Conservation (phyloP, 2,329 filamentous ascomycete species). For the Drechslerella coelobrocha region DNA sequence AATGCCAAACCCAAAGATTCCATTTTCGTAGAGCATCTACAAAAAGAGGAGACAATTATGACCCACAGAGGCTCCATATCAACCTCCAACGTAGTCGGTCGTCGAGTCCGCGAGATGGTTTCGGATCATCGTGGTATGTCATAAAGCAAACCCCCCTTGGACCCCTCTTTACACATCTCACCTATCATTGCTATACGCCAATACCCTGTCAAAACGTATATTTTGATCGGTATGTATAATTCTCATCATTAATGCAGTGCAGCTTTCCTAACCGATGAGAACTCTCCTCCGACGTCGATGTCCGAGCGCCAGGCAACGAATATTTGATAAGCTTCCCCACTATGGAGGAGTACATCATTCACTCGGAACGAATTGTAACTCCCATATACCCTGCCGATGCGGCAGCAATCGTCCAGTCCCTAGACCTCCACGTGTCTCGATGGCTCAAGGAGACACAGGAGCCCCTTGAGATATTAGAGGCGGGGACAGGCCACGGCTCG, state of each 20-base stretch:
- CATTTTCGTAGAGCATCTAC: slow-evolving; percentile 57
- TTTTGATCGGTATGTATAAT: no score
- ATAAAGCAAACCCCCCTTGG: slow-evolving; percentile 41
- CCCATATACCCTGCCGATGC: slow-evolving; percentile 81
- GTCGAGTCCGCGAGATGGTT: slow-evolving; percentile 67
- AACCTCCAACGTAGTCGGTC: slow-evolving; percentile 70
- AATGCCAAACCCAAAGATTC: slow-evolving; percentile 20
- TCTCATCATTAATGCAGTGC: no score
- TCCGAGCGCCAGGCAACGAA: slow-evolving; percentile 53
- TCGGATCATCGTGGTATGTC: slow-evolving; percentile 62
- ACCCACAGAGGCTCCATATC: slow-evolving; percentile 62
- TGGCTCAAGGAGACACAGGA: slow-evolving; percentile 56
- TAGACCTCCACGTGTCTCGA: slow-evolving; percentile 71
- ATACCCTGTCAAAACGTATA: no score
- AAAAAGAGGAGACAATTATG: slow-evolving; percentile 56
- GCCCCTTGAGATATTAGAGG: slow-evolving; percentile 78
- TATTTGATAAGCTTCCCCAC: slow-evolving; percentile 71
- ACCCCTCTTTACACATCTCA: slow-evolving; percentile 32
- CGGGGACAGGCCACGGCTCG: slow-evolving; percentile 83
- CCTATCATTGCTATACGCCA: no score
- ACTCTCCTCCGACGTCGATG: no score
- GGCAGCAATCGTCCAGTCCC: slow-evolving; percentile 74
- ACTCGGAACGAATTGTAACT: slow-evolving; percentile 74
- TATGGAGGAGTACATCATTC: slow-evolving; percentile 74
- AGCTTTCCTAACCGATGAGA: no score